Base-by-base conservation (phyloP, 768 basidiomycete species). In the Xerocomellus amylosporus region DNA sequence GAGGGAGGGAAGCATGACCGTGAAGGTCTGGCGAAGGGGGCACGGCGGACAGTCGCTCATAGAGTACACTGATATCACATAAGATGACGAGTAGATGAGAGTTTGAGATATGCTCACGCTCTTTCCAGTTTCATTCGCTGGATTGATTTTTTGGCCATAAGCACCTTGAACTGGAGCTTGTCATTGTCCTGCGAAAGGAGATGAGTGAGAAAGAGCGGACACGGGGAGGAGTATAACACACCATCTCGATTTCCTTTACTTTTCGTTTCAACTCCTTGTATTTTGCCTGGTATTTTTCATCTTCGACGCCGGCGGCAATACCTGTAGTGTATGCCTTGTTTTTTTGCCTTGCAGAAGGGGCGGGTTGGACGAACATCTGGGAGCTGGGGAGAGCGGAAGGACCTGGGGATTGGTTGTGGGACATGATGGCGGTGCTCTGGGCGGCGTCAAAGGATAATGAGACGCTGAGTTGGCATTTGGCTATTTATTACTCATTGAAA, bases 251-350 rank as follows among this genome's bases (percentile, higher is more conserved):
- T 72, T 93, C 90, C 68, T 85, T 87, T 54, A 93, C 90, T 74
- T 91, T 92, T 73, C 85, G 81, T 71, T 90, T 92, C 59, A 93
- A 77, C 54, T 93, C 90, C 70, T 85, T 90, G 76, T 93, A 93
- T 73, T 93, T 93, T 65, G 83, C 80, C 55, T 89, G 87, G 69
- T 93, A 93, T 72, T 90, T 92, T 66, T 82, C 82, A 71, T 93
- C 90, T 67, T 92, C 90, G 19, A 86, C 88, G 63, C 87, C 86
- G 26, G 87, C 87, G 37, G 87, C 81, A 58, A 89, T 87, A 57
- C 86, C 87, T 20, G 82, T 74, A 19, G 80, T 58, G 45, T 78
- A 76, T 22, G 75, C 57, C 63, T 69, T 81, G 70, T 62, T 74
- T 74, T 75, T 84, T 78, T 75, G 77, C 67, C 69, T 76, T 70